A percentile compares a stretch with the other conserved stretches of the same genome.
phyloP scores from a whole-genome alignment of 2,329 filamentous ascomycete species.

The Curvularia sp. region DNA sequence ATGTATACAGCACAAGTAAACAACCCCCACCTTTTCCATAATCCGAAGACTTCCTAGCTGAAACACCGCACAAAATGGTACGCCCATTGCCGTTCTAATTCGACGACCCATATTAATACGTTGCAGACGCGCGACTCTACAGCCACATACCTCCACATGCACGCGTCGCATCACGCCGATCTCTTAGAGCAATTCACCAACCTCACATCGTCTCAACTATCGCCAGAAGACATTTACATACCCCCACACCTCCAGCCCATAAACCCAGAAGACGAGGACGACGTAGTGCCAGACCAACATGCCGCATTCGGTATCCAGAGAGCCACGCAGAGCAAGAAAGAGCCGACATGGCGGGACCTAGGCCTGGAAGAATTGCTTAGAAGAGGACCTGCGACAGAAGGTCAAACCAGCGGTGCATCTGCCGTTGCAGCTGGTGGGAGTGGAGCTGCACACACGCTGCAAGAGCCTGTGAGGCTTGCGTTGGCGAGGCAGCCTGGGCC shows the following conservation, averaged over 20 bases:
- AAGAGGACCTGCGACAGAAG: slow-evolving; percentile 59
- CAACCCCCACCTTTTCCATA: neutral
- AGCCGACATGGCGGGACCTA: slow-evolving; percentile 80
- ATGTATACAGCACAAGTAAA: neutral
- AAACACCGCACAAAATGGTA: neutral
- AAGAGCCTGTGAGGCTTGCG: slow-evolving; percentile 41
- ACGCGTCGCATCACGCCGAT: slow-evolving; percentile 73
- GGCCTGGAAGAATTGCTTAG: slow-evolving; percentile 75
- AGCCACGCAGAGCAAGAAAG: slow-evolving; percentile 73
- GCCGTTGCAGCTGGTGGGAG: slow-evolving; percentile 18
- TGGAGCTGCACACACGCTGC: slow-evolving; percentile 15
- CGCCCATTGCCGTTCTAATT: no score
- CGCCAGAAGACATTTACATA: slow-evolving; percentile 79
- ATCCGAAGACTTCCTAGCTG: neutral
- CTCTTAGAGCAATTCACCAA: slow-evolving; percentile 70
- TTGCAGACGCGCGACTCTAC: slow-evolving; percentile 72
- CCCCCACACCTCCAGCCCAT: slow-evolving; percentile 78
- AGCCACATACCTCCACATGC: slow-evolving; percentile 79
- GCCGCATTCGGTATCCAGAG: slow-evolving; percentile 85
- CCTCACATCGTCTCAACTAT: slow-evolving; percentile 38
- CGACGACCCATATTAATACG: slow-evolving; percentile 4
- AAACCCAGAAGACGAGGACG: slow-evolving; percentile 88
- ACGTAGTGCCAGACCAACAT: slow-evolving; percentile 87
- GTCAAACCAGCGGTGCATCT: slow-evolving; percentile 13
- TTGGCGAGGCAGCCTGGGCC: slow-evolving; percentile 44